Evolutionary conservation across 768 basidiomycete genomes (phyloP), one percentile per base, ranked within the genome.

Genomic region (Tricholoma sp.): DNA sequence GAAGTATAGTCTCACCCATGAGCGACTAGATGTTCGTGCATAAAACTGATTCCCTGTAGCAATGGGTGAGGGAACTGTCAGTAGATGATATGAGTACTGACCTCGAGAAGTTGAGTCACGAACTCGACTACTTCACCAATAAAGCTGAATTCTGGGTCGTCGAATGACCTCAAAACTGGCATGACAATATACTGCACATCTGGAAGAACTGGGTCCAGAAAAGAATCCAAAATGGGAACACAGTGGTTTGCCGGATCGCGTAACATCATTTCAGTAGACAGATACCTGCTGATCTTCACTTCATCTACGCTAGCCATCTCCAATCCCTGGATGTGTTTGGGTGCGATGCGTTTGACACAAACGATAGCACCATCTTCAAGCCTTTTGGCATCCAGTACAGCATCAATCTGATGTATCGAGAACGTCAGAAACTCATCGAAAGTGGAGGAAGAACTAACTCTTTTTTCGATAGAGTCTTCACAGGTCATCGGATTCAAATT

Each of bases 131-230:
- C 66, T 49, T 71, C 72, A 10, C 58, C 61, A 5, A 65, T 61
- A 13, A 59, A 55, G 7, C 55, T 47, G 49, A 68, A 74, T 24
- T 70, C 65, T 1, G 71, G 72, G 55, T 73, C 68, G 48, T 73
- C 68, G 50, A 72, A 74, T 13, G 64, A 61, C 50, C 72, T 66
- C 11, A 78, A 65, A 1, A 74, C 54, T 0, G 76, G 77, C 70
- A 75, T 76, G 1, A 71, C 65, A 1, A 74, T 49, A 1, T 69
- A 64, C 9, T 34, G 32, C 0, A 61, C 53, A 5, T 65, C 42
- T 2, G 55, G 52, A 0, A 55, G 55, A 10, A 52, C 50, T 11
- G 62, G 61, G 36, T 69, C 44, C n/a, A 48, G 9, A 1, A 73
- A 12, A 0, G 59, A 20, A 6, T 72, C 70, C 15, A 66, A 59